Evolutionary conservation across 441 rosid species (phyloP).

Genomic region (Adansonia gregorii): DNA sequence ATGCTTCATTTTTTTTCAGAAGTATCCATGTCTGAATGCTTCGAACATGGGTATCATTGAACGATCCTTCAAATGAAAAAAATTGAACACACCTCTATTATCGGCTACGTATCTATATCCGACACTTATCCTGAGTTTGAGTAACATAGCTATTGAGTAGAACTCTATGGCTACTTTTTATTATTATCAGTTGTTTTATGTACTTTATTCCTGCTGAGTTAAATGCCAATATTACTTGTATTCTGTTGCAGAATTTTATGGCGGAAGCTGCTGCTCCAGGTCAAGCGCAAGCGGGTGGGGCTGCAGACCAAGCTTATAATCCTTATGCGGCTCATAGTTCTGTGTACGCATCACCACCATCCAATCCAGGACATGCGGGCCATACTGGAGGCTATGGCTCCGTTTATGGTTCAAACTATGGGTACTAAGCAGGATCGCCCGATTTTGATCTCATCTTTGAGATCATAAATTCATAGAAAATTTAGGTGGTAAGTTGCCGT

Average conservation of each 20-base stretch:
- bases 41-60: too few species aligned
- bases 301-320: constrained; percentile 79
- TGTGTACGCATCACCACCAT: constrained; percentile 60
- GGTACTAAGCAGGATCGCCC: constrained; percentile 41
- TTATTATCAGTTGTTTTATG: too few species aligned
- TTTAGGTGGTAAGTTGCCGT: constrained; percentile 12
- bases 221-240: constrained; percentile 17
- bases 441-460: constrained; percentile 4
- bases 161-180: too few species aligned
- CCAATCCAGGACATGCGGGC: constrained; percentile 52
- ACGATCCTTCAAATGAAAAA: too few species aligned
- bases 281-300: constrained; percentile 55
- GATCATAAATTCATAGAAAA: constrained; percentile 20
- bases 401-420: constrained; percentile 63
- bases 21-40: too few species aligned
- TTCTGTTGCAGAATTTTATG: constrained; percentile 80
- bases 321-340: constrained; percentile 73
- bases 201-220: not conserved
- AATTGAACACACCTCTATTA: too few species aligned
- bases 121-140: too few species aligned
- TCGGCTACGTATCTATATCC: too few species aligned
- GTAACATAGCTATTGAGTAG: too few species aligned
- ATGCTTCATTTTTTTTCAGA: too few species aligned
- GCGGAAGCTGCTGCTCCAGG: constrained; percentile 72
- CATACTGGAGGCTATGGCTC: constrained; percentile 63